Conservation (phyloP, 768 basidiomycete species). For the Rhizopogon rudus region DNA sequence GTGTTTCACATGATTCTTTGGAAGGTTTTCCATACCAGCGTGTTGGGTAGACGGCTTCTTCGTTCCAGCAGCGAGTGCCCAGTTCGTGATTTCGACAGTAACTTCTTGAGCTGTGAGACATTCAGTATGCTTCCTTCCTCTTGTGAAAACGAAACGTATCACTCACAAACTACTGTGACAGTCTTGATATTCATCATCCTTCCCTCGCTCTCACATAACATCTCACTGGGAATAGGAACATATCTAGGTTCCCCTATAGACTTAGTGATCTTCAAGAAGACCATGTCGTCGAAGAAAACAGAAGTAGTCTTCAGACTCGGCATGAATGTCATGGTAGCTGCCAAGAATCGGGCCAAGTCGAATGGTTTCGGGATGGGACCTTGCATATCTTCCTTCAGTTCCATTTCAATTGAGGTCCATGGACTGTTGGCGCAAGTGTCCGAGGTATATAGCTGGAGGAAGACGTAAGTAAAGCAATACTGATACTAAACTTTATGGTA, state of each 20-base stretch:
- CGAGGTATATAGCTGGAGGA: background rate
- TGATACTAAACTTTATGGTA: background rate
- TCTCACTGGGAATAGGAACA: background rate
- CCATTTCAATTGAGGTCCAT: constrained; percentile 46
- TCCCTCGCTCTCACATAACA: background rate
- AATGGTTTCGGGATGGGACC: constrained; percentile 36
- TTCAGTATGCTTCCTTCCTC: background rate
- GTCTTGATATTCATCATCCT: background rate
- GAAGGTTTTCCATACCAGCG: constrained; percentile 4
- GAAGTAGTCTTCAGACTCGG: constrained; percentile 22
- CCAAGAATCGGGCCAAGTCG: constrained; percentile 43
- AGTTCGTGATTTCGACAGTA: constrained; percentile 70
- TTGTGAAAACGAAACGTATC: background rate
- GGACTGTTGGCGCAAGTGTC: background rate
- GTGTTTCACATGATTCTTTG: constrained; percentile 1
- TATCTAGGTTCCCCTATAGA: background rate
- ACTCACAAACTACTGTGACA: background rate
- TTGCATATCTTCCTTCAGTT: constrained; percentile 32
- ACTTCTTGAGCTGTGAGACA: constrained; percentile 57
- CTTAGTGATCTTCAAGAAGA: background rate
- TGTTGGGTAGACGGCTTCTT: constrained; percentile 39
- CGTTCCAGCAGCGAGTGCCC: constrained; percentile 63
- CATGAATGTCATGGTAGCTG: constrained; percentile 47
- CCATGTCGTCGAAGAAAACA: constrained; percentile 1
- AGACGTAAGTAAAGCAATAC: background rate